Evolutionary conservation across 2,329 filamentous ascomycete species (phyloP), one percentile per base, ranked within the genome.

Genomic region (Sordariomycetes sp.): DNA sequence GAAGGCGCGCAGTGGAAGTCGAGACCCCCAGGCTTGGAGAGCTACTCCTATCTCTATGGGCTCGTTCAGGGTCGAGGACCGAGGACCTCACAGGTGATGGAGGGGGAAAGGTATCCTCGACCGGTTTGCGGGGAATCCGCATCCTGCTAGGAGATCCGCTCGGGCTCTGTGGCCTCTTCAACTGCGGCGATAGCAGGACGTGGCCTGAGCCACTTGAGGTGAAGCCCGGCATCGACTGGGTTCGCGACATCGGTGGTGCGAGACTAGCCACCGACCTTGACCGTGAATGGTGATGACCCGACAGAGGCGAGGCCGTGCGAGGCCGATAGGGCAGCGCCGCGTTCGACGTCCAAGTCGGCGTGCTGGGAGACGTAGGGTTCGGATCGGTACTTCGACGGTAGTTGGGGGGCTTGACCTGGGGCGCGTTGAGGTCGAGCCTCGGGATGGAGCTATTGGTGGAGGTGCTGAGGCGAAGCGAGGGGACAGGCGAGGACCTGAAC

Each of bases 221-320:
- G 36, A 79, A 66, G 19, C 75, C 73, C 10, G 76, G 76, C 64
- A 81, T 66, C 8, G 75, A 80, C 48, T 77, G 73, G 19, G 76
- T 75, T 42, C 76, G 71, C 11, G 68, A 70, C 68, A 81, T 79
- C 37, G 65, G 62, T 18, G 70, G 65, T 21, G 69, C 62, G 40
- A 72, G 54, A 47, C 66, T 72, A 19, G 66, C 69, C 17, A 68
- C 65, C 8, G 75, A 79, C 42, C 67, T 70, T 14, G 75, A 79
- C 41, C 76, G 61, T 36, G 64, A 56, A 49, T 80, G 75, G 21
- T 60, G 54, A 39, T 69, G 66, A 39, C 69, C 67, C 4, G 74
- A 68, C 36, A 77, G 65, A 15, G 75, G 76, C 14, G 75, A 80
- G 12, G 74, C 66, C 29, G 74, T 79, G 41, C 76, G 71, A 24